phyloP scores from a whole-genome alignment of 1,284 basidiomycete species.

The Anthracocystis panici-leucophaei region DNA sequence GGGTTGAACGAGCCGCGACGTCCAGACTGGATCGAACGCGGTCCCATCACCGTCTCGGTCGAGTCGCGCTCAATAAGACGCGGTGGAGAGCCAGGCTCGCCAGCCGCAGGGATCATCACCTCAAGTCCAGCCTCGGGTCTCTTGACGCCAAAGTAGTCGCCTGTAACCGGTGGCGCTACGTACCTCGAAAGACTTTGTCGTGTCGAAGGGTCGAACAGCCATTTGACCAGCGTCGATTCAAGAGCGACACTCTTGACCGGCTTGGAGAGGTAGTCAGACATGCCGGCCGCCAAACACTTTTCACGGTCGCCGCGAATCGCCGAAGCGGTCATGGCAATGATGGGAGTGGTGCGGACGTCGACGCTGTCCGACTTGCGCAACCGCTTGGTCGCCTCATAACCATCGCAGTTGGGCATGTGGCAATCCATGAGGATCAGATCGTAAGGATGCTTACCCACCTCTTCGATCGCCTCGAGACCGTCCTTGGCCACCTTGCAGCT shows the following conservation, averaged over 20 bases:
- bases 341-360: slow-evolving; percentile 58
- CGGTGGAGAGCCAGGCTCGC: slow-evolving; percentile 31
- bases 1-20: slow-evolving; percentile 51
- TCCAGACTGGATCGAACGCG: slow-evolving; percentile 45
- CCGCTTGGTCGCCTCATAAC: slow-evolving; percentile 61
- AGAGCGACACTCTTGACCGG: slow-evolving; percentile 64
- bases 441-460: slow-evolving; percentile 55
- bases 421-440: slow-evolving; percentile 61
- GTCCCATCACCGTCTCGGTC: slow-evolving; percentile 50
- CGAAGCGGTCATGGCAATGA: slow-evolving; percentile 65
- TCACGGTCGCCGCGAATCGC: slow-evolving; percentile 66
- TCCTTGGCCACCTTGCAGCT: slow-evolving; percentile 64
- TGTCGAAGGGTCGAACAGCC: slow-evolving; percentile 61
- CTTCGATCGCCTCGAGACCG: slow-evolving; percentile 60
- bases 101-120: slow-evolving; percentile 22
- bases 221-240: slow-evolving; percentile 59
- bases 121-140: slow-evolving; percentile 32
- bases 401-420: slow-evolving; percentile 65
- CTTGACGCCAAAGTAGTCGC: slow-evolving; percentile 47
- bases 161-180: slow-evolving; percentile 37
- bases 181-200: slow-evolving; percentile 57
- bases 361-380: slow-evolving; percentile 57
- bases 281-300: slow-evolving; percentile 61
- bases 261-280: slow-evolving; percentile 66
- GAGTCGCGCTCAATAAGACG: slow-evolving; percentile 50